These are phyloP conservation scores for Leucocoprinus leucothites DNA, from an alignment of 768 basidiomycete species.

Conservation along the genomic window DNA sequence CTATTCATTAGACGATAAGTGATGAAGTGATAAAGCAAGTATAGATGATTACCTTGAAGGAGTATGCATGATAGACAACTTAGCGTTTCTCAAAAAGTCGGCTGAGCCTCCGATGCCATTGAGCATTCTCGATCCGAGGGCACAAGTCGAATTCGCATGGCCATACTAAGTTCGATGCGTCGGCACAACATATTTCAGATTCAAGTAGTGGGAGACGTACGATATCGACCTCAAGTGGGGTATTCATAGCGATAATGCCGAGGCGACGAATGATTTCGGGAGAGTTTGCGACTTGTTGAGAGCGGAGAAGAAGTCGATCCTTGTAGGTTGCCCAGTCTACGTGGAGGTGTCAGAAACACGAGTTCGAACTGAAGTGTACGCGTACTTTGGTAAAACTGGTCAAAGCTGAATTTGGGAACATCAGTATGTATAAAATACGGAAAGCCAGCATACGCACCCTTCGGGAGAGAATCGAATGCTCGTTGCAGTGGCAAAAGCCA, in stretches of 20 bases:
- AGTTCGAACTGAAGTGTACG: neutral
- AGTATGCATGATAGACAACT: conserved; percentile 50
- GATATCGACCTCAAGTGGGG: conserved; percentile 48
- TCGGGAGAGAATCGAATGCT: conserved; percentile 44
- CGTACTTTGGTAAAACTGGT: conserved; percentile 46
- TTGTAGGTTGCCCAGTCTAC: conserved; percentile 45
- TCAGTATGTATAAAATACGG: neutral
- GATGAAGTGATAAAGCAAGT: no score
- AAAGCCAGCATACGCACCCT: conserved; percentile 22
- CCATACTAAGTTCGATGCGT: no score
- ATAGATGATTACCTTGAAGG: conserved; percentile 33
- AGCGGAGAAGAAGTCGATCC: conserved; percentile 43
- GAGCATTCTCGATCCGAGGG: conserved; percentile 48
- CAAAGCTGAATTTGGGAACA: conserved; percentile 25
- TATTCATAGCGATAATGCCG: conserved; percentile 51
- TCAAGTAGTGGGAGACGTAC: conserved; percentile 20
- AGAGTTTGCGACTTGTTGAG: conserved; percentile 49
- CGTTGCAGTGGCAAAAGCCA: conserved; percentile 45
- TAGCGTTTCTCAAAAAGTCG: conserved; percentile 47
- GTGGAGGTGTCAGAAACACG: neutral
- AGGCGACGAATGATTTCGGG: conserved; percentile 46
- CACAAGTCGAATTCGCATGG: conserved; percentile 50
- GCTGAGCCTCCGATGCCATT: conserved; percentile 48
- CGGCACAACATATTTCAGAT: neutral
- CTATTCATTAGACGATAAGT: conserved; percentile 16